These are phyloP conservation scores for Dendrothele bispora DNA, from an alignment of 768 basidiomycete species.

Conservation along the genomic window DNA sequence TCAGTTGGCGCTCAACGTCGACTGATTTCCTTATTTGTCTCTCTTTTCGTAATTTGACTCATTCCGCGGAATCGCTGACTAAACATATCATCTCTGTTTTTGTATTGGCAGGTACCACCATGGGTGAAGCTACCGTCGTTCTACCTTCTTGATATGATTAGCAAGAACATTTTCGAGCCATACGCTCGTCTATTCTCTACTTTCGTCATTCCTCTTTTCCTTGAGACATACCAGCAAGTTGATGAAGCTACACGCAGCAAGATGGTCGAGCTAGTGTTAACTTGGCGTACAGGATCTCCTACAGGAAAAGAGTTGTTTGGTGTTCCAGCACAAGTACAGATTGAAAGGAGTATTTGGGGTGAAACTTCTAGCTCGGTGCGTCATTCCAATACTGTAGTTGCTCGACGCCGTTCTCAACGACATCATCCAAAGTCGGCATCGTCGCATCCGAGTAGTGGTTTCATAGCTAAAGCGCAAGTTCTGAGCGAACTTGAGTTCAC, in stretches of 20 bases:
- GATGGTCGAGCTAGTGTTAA: constrained; percentile 97
- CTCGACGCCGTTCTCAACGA: constrained; percentile 6
- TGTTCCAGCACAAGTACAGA: constrained; percentile 69
- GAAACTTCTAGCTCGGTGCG: constrained; percentile 47
- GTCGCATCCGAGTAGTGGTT: constrained; percentile 38
- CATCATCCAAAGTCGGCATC: constrained; percentile 22
- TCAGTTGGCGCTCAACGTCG: neutral
- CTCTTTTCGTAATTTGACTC: constrained; percentile 16
- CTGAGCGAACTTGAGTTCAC: constrained; percentile 82
- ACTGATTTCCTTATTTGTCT: constrained; percentile 19
- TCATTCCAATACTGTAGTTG: constrained; percentile 14
- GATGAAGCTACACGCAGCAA: constrained; percentile 84
- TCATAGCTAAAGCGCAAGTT: constrained; percentile 76
- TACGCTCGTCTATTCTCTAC: constrained; percentile 85
- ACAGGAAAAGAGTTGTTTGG: constrained; percentile 85
- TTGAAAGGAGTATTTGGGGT: constrained; percentile 86
- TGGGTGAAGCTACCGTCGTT: constrained; percentile 92
- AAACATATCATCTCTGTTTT: constrained; percentile 50
- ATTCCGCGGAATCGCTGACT: constrained; percentile 72
- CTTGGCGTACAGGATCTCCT: constrained; percentile 90
- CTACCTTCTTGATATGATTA: constrained; percentile 94
- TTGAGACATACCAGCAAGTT: constrained; percentile 85
- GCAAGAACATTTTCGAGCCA: constrained; percentile 93
- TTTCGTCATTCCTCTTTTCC: constrained; percentile 80
- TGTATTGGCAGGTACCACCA: constrained; percentile 68